These are phyloP conservation scores for Tulasnella sp. DNA, from an alignment of 768 basidiomycete genomes.

Conservation along the genomic window DNA sequence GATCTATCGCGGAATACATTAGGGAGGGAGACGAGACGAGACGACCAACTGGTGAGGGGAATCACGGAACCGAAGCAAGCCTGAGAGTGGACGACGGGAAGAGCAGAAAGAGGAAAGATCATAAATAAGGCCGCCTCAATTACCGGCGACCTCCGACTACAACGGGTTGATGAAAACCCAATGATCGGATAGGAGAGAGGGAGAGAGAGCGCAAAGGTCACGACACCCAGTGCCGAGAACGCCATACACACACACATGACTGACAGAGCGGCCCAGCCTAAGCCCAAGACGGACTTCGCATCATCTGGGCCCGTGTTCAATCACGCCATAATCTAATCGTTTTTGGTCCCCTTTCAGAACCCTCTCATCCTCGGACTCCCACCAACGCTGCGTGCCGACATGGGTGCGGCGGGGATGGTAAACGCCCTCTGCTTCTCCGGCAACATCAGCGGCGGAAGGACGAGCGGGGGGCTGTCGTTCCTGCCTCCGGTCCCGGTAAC, in stretches of 20 bases:
- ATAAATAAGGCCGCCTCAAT: background rate
- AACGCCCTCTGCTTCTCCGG: slow-evolving; percentile 12
- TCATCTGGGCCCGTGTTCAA: too few species aligned
- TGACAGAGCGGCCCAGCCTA: background rate
- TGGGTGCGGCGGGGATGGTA: background rate
- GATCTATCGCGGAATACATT: background rate
- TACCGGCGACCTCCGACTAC: background rate
- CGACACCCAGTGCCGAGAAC: background rate
- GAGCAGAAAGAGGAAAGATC: background rate
- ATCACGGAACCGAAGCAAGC: background rate
- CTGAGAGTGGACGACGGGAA: too few species aligned
- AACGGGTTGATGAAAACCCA: background rate
- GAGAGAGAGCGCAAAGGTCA: background rate
- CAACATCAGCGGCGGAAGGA: slow-evolving; percentile 17
- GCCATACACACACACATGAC: background rate
- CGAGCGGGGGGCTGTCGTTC: slow-evolving; percentile 9
- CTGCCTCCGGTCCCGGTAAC: background rate
- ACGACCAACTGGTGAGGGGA: background rate
- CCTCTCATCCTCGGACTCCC: slow-evolving; percentile 2
- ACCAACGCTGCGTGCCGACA: background rate
- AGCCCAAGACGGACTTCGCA: background rate
- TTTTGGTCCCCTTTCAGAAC: background rate
- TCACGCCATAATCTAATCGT: too few species aligned
- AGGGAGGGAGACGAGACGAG: background rate
- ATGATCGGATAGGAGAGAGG: background rate